These are phyloP conservation scores for Coniophora puteana DNA, from an alignment of 1,284 basidiomycete species.

Conservation along the genomic window DNA sequence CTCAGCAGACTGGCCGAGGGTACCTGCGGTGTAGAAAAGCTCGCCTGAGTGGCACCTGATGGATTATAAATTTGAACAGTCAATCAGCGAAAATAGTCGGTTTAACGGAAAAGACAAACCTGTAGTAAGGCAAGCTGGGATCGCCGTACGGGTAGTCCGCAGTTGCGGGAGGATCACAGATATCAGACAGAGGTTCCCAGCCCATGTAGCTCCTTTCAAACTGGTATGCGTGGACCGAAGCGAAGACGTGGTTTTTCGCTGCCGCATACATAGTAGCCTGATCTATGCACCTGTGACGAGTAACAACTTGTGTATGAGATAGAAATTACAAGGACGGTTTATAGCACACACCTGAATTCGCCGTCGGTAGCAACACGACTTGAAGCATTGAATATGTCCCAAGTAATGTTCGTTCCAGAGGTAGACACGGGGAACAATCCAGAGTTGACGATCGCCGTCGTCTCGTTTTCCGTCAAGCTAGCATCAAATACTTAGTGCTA, in stretches of 20 bases:
- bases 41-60: conserved; percentile 42
- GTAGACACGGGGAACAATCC: conserved; percentile 28
- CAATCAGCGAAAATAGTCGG: too few species aligned
- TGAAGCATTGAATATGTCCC: conserved; percentile 34
- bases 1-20: conserved; percentile 22
- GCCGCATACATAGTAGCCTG: conserved; percentile 33
- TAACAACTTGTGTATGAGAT: background rate
- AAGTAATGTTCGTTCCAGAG: conserved; percentile 22
- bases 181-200: conserved; percentile 32
- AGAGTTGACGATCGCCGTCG: background rate
- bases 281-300: conserved; percentile 33
- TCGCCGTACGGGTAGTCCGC: conserved; percentile 32
- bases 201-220: conserved; percentile 37
- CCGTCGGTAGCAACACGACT: conserved; percentile 31
- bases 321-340: background rate
- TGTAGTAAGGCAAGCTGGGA: conserved; percentile 24
- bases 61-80: too few species aligned
- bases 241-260: conserved; percentile 29
- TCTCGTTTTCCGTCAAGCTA: background rate
- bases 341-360: conserved; percentile 23
- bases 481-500: too few species aligned
- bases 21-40: conserved; percentile 35
- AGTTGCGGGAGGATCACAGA: conserved; percentile 32
- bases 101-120: too few species aligned
- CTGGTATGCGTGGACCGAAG: conserved; percentile 32